Base-by-base conservation (phyloP, 1,139 yeast genomes). In the Yamadazyma kanchanaburiensis region DNA sequence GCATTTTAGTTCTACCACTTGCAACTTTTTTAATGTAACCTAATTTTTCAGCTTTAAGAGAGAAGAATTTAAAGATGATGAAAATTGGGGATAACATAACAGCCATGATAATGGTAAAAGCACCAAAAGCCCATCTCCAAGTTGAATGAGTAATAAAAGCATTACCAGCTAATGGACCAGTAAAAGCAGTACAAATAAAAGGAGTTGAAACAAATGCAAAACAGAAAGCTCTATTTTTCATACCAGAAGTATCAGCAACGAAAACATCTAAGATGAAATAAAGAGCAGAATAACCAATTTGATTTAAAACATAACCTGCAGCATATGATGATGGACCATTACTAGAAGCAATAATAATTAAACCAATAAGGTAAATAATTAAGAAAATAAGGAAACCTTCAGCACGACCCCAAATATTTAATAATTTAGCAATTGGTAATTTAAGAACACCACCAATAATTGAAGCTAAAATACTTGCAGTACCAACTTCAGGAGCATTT, bases 341-440 rank as follows among this genome's bases (percentile, higher is more conserved):
- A 27, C 33, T 19, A 9, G 27, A 15, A 16, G 33, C 33, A 24
- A 31, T 22, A 14, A 31, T 19, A 4, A 31, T 26, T 8, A 31
- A 23, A 26, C 33, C 33, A 19, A 31, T 9, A 7, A 31, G 4
- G 19, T 31, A 31, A n/a, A 31, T 19, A 4, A 9, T 18, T 15
- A 23, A 12, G 15, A 31, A 26, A n/a, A 27, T 21, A 5, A 26
- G 12, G 25, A 26, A 26, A n/a, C 33, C 66, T 37, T 61, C 68
- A 31, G 58, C 57, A 27, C 69, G 53, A 15, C 70, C 70, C 33
- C 63, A 50, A 9, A 60, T 48, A 34, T 60, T 65, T 6, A 65
- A 57, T 12, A 60, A 24, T 35, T 60, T 64, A 23, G 66, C 69
- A 34, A 63, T 39, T n/a, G 63, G 48, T 6, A 69, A 66, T 35